These are phyloP conservation scores for Tylopilus subfusipes DNA, from an alignment of 768 basidiomycete species.

Conservation along the genomic window DNA sequence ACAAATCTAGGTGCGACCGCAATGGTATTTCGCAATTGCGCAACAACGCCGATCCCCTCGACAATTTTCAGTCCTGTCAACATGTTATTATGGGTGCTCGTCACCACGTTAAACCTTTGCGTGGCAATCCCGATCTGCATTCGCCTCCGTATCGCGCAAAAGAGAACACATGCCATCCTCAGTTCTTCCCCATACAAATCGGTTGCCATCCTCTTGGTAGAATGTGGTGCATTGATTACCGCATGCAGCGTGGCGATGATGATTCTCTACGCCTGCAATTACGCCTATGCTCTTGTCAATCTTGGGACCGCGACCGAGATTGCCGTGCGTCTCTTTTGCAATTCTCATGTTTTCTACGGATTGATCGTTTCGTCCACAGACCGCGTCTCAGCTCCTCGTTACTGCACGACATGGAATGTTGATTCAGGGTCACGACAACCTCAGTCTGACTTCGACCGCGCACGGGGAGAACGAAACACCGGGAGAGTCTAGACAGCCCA, in stretches of 20 bases:
- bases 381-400: slow-evolving; percentile 15
- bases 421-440: not conserved
- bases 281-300: not conserved
- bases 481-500: not conserved
- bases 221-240: slow-evolving; percentile 17
- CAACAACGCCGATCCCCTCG: not conserved
- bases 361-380: not conserved
- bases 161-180: not conserved
- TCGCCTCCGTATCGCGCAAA: slow-evolving; percentile 14
- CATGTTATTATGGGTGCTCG: slow-evolving; percentile 12
- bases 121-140: slow-evolving; percentile 15
- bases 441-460: not conserved
- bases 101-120: slow-evolving; percentile 13
- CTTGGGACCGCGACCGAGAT: slow-evolving; percentile 16
- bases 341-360: not conserved
- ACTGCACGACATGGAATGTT: slow-evolving; percentile 12
- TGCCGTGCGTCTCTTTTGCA: slow-evolving; percentile 7
- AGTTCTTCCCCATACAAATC: slow-evolving; percentile 10
- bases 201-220: slow-evolving; percentile 16
- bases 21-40: not conserved
- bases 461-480: not conserved
- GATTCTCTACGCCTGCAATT: slow-evolving; percentile 3
- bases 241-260: slow-evolving; percentile 5
- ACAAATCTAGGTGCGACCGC: slow-evolving; percentile 8
- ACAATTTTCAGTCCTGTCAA: not conserved